phyloP scores from a whole-genome alignment of 1,139 yeast species.

The Yamadazyma songkhlaensis region DNA sequence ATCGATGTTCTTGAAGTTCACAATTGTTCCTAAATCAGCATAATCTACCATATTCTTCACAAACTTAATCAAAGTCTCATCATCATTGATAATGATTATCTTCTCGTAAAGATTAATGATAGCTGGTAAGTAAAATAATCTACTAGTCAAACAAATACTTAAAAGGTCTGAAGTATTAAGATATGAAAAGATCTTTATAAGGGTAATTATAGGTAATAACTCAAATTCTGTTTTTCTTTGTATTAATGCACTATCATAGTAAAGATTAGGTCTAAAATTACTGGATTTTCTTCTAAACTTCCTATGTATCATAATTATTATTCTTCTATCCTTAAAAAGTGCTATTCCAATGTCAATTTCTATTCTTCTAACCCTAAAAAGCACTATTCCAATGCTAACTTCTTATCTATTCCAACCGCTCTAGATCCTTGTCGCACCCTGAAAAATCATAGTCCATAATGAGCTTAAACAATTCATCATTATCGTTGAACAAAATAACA shows the following conservation, averaged over 20 bases:
- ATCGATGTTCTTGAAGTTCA: slow-evolving; percentile 3
- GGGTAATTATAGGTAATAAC: slow-evolving; percentile 10
- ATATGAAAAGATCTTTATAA: slow-evolving; percentile 9
- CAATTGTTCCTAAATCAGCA: slow-evolving; percentile 7
- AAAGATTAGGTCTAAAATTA: slow-evolving; percentile 12
- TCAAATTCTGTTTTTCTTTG: slow-evolving; percentile 7
- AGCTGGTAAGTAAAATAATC: slow-evolving; percentile 16
- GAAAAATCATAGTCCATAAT: too few relatives aligned
- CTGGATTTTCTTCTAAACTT: slow-evolving; percentile 11
- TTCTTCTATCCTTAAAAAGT: too few relatives aligned
- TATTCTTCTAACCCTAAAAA: too few relatives aligned
- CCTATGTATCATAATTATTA: not conserved
- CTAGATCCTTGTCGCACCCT: too few relatives aligned
- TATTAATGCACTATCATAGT: slow-evolving; percentile 11
- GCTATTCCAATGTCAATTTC: too few relatives aligned
- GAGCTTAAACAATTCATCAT: slow-evolving; percentile 11
- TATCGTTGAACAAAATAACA: slow-evolving; percentile 11
- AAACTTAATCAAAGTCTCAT: slow-evolving; percentile 4
- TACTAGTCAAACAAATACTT: slow-evolving; percentile 9
- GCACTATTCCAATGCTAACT: too few relatives aligned
- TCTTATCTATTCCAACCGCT: too few relatives aligned
- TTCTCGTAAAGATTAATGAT: slow-evolving; percentile 10
- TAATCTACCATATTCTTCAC: slow-evolving; percentile 2
- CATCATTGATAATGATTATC: slow-evolving; percentile 10
- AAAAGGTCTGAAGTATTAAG: slow-evolving; percentile 10